Evolutionary conservation across 257 asterid species (phyloP), one percentile per base, ranked within the genome.

Genomic region (Primulina eburnea): DNA sequence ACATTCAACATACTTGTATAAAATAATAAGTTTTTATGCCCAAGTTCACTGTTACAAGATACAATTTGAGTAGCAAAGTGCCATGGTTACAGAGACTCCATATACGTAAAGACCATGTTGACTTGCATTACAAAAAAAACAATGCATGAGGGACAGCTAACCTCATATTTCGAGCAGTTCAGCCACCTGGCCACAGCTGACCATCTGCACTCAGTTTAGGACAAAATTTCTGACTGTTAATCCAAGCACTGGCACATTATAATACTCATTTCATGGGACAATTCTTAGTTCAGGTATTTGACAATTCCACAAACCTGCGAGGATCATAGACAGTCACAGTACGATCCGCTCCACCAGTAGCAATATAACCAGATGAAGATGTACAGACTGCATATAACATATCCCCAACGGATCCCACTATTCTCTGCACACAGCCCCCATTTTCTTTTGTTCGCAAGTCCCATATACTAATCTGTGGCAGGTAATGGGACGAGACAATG

Each of bases 121-220:
- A 50, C 37, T 7, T n/a, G 64, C 40, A 8, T 34, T 21, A 16
- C 6, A 14, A 14, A 10, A 26, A 50, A 40, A 40, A 68, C 26
- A 17, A 62, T 16, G 4, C 26, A 53, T 43, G 72, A 52, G 56
- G 65, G 11, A 58, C 20, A 59, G 74, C 92, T 69, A 40, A 89
- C 96, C 96, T 90, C 99, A 63, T 93, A 93, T 28, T 90, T 93
- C 32, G 99, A 82, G 85, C 97, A 90, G 82, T 85, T 66, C 66
- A 76, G 53, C 97, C 96, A 93, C 76, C 97, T 85, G 4, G 95
- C 86, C 67, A 87, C 12, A 58, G 92, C 86, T 43, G 88, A 60
- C 98, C 98, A 93, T 77, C 98, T 92, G 86, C 80, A 71, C 50
- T 60, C 69, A 76, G 71, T 50, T 64, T 26, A 35, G 66, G 50